Percentiles rank a stretch among this genome's conserved stretches.
Evolutionary conservation across 441 rosid genomes (phyloP).

Genomic region (Corymbia citriodora): DNA sequence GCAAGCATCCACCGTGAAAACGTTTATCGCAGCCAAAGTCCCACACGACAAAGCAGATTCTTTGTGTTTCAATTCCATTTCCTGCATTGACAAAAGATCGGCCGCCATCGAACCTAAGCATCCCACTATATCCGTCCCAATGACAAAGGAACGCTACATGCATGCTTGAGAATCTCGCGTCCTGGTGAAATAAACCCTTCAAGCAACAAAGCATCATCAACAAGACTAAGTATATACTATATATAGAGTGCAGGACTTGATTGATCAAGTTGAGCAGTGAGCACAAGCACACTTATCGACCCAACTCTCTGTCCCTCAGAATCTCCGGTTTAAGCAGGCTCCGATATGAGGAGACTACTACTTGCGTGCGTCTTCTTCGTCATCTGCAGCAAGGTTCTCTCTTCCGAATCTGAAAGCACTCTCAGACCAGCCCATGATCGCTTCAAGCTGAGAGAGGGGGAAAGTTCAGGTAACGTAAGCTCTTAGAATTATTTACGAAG

Average conservation of each 20-base stretch:
- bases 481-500: neutral
- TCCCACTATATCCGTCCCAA: neutral
- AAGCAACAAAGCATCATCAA: neutral
- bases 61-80: neutral
- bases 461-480: neutral
- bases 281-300: neutral
- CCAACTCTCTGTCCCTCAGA: neutral
- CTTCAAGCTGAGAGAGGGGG: neutral
- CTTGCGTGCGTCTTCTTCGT: constrained; percentile 8
- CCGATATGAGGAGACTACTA: constrained; percentile 8
- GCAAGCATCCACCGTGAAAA: neutral
- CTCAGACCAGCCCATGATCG: neutral
- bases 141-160: neutral
- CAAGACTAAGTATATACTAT: neutral
- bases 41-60: neutral
- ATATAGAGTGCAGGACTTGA: neutral
- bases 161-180: neutral
- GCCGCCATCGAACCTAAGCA: neutral
- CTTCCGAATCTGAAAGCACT: constrained; percentile 12
- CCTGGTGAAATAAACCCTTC: neutral
- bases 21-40: neutral
- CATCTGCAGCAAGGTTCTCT: constrained; percentile 2
- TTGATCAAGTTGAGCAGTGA: neutral
- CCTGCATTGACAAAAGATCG: neutral
- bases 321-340: neutral